These are phyloP conservation scores for Ascocoryne sarcoides DNA, from an alignment of 2,329 filamentous ascomycete species.

Conservation along the genomic window DNA sequence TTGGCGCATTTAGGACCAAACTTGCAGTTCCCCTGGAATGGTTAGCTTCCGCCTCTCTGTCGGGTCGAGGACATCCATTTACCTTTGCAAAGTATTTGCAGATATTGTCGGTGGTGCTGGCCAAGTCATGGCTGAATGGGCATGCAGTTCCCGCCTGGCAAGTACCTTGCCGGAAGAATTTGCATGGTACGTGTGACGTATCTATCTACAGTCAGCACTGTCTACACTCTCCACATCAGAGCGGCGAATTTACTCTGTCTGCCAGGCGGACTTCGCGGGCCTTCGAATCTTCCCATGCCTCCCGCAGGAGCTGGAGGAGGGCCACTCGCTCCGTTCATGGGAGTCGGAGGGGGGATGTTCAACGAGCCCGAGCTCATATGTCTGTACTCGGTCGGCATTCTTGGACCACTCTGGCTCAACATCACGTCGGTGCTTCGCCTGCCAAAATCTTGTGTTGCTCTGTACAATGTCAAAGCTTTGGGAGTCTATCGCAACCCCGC, in stretches of 20 bases:
- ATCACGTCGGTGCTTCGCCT: conserved; percentile 6
- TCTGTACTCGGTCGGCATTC: conserved; percentile 39
- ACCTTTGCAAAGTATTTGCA: conserved; percentile 99
- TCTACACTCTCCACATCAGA: neutral
- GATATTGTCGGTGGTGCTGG: conserved; percentile 73
- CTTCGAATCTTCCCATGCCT: conserved; percentile 42
- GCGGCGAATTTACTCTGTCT: conserved; percentile 31
- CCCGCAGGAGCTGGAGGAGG: conserved; percentile 32
- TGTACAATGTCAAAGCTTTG: conserved; percentile 3
- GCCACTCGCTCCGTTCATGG: conserved; percentile 15
- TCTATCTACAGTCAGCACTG: conserved; percentile 43
- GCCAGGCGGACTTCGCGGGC: conserved; percentile 56
- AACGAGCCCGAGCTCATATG: conserved; percentile 48
- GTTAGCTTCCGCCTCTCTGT: conserved; percentile 12
- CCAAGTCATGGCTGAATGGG: conserved; percentile 90
- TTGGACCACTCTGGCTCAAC: conserved; percentile 15
- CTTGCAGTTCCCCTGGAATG: conserved; percentile 84
- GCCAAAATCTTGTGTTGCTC: conserved; percentile 2
- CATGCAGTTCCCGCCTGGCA: conserved; percentile 95
- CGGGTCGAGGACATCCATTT: conserved; percentile 24
- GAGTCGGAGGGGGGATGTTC: conserved; percentile 21
- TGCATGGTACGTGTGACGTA: conserved; percentile 96
- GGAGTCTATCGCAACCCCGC: conserved; percentile 16
- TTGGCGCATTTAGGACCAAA: conserved; percentile 97
- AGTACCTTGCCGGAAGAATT: conserved; percentile 94